A percentile compares a stretch with the other conserved stretches of the same genome.
phyloP scores from a whole-genome alignment of 1,139 yeast genomes.

The Diutina mesorugosa region DNA sequence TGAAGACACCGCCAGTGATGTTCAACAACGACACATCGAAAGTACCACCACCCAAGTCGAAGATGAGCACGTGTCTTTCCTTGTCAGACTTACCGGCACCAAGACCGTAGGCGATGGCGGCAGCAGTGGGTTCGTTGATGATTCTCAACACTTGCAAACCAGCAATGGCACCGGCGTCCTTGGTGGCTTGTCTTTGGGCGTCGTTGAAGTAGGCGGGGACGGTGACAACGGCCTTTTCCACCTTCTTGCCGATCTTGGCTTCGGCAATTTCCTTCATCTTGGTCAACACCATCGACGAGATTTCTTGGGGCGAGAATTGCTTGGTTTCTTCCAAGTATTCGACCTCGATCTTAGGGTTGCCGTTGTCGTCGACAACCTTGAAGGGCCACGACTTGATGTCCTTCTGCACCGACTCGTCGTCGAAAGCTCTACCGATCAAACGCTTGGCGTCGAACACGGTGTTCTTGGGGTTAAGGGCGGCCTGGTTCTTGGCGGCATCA shows the following conservation, averaged over 20 bases:
- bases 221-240: constrained; percentile 89
- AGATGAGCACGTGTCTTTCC: constrained; percentile 83
- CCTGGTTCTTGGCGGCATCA: constrained; percentile 99
- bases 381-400: constrained; percentile 97
- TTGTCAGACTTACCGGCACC: constrained; percentile 76
- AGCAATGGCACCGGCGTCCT: constrained; percentile 97
- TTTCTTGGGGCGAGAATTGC: constrained; percentile 94
- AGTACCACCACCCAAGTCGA: constrained; percentile 98
- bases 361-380: constrained; percentile 77
- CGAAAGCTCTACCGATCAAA: constrained; percentile 91
- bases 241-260: constrained; percentile 87
- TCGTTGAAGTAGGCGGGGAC: constrained; percentile 98
- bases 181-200: constrained; percentile 97
- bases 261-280: constrained; percentile 98
- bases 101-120: constrained; percentile 97
- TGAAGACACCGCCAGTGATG: constrained; percentile 98
- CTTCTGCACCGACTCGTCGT: constrained; percentile 84
- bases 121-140: constrained; percentile 97
- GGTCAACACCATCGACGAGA: constrained; percentile 91
- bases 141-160: constrained; percentile 94
- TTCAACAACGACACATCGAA: constrained; percentile 94
- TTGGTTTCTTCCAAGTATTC: constrained; percentile 90
- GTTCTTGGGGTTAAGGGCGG: constrained; percentile 93
- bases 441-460: constrained; percentile 98
- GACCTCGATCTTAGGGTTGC: constrained; percentile 87